These are phyloP conservation scores for Neurospora tetrasperma DNA, from an alignment of 495 filamentous ascomycete genomes.

Conservation along the genomic window DNA sequence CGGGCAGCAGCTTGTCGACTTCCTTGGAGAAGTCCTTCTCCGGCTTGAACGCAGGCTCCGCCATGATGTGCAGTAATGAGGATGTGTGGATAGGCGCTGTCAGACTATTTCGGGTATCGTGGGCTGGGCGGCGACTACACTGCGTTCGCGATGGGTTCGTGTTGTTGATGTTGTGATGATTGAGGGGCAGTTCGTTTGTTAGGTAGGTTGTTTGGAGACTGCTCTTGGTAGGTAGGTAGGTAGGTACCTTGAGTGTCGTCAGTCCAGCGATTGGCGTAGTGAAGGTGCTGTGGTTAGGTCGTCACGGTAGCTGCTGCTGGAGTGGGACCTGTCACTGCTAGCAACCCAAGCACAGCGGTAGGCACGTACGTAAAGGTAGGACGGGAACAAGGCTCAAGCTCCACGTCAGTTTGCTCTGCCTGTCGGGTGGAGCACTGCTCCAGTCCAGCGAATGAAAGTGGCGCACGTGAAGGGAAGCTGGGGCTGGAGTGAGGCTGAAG, in stretches of 20 bases:
- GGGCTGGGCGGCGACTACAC: not conserved
- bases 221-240: not conserved
- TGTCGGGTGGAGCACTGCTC: conserved; percentile 1
- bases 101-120: not conserved
- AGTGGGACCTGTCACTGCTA: not conserved
- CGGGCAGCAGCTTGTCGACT: conserved; percentile 80
- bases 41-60: conserved; percentile 43
- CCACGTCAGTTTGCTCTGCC: conserved; percentile 18
- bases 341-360: not conserved
- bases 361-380: not conserved
- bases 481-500: conserved; percentile 3
- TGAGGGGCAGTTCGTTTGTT: not conserved
- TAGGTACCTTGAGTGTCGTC: not conserved
- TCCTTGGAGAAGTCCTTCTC: conserved; percentile 79
- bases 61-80: conserved; percentile 24
- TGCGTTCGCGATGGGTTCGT: not conserved
- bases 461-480: not conserved
- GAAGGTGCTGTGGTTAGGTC: conserved; percentile 1
- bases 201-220: not conserved
- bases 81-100: not conserved
- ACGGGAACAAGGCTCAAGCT: conserved; percentile 4
- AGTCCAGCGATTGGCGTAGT: not conserved
- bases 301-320: conserved; percentile 1
- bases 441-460: not conserved
- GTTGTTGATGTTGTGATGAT: not conserved